phyloP scores from a whole-genome alignment of 345 rosid species.

The Eutrema heterophyllum region DNA sequence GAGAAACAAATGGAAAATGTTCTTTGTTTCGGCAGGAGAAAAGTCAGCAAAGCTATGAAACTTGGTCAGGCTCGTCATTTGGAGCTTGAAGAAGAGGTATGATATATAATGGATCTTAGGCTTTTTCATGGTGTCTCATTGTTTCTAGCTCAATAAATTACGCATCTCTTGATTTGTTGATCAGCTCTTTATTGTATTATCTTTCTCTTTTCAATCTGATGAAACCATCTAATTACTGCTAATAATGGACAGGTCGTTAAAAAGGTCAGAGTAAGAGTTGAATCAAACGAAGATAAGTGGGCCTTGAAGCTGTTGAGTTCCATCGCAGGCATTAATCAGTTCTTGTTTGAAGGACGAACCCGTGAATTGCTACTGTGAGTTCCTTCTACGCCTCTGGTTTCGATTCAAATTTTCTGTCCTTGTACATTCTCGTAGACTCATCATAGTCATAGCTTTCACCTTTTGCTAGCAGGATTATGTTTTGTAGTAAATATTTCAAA shows the following conservation, averaged over 20 bases:
- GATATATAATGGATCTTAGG: neutral
- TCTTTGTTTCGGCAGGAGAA: conserved; percentile 41
- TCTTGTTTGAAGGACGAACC: conserved; percentile 63
- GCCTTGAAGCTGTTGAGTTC: conserved; percentile 64
- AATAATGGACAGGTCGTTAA: conserved; percentile 41
- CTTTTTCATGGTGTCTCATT: neutral
- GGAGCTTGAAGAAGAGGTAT: conserved; percentile 72
- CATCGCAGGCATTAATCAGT: conserved; percentile 57
- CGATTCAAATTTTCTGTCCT: neutral
- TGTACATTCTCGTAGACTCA: no score
- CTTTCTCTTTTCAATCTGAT: neutral
- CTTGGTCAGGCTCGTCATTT: conserved; percentile 67
- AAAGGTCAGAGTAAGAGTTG: conserved; percentile 42
- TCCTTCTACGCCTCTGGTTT: neutral
- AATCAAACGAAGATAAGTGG: conserved; percentile 67
- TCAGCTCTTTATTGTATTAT: neutral
- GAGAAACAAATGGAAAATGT: conserved; percentile 69
- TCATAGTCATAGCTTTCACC: neutral
- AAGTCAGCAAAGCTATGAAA: conserved; percentile 60
- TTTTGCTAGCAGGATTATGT: no score
- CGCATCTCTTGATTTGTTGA: no score
- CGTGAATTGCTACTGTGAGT: conserved; percentile 86
- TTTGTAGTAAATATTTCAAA: no score
- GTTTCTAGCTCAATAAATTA: neutral
- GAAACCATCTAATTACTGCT: neutral